A percentile compares a stretch with the other conserved stretches of the same genome.
phyloP scores from a whole-genome alignment of 2,329 filamentous ascomycete species.

The Penicillium concentricum region DNA sequence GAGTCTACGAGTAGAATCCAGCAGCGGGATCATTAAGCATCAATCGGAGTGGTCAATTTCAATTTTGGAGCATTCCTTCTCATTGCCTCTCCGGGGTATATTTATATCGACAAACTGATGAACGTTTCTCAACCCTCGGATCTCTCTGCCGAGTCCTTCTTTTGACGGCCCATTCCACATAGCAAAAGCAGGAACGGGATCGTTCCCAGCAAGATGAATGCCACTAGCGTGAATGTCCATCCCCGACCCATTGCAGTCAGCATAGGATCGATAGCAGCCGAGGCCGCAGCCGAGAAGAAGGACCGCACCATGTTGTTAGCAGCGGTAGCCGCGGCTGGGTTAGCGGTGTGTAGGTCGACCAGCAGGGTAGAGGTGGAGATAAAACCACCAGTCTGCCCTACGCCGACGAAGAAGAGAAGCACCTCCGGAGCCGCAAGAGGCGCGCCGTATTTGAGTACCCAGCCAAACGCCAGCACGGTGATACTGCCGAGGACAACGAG shows the following conservation, averaged over 20 bases:
- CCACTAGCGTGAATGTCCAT: conserved; percentile 18
- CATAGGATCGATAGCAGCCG: conserved; percentile 19
- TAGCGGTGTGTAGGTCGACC: conserved; percentile 12
- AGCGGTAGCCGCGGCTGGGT: conserved; percentile 18
- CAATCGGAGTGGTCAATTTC: not conserved
- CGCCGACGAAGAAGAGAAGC: conserved; percentile 16
- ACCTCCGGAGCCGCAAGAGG: conserved; percentile 14
- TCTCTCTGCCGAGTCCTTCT: not conserved
- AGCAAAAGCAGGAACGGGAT: conserved; percentile 12
- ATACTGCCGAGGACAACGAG: conserved; percentile 16
- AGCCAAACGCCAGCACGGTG: conserved; percentile 23
- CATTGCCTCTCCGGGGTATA: not conserved
- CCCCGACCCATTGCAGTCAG: conserved; percentile 17
- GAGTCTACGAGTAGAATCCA: not conserved
- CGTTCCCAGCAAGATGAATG: conserved; percentile 9
- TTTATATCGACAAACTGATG: not conserved
- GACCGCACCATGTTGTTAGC: conserved; percentile 20
- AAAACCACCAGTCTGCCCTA: conserved; percentile 16
- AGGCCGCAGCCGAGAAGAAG: conserved; percentile 17
- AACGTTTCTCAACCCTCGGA: not conserved
- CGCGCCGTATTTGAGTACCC: conserved; percentile 10
- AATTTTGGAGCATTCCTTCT: not conserved
- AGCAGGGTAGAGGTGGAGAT: conserved; percentile 15
- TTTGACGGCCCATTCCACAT: conserved; percentile 3
- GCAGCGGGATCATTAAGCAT: not conserved